Base-by-base conservation (phyloP, 306 rosid genomes). In the Crataegus laevigata region DNA sequence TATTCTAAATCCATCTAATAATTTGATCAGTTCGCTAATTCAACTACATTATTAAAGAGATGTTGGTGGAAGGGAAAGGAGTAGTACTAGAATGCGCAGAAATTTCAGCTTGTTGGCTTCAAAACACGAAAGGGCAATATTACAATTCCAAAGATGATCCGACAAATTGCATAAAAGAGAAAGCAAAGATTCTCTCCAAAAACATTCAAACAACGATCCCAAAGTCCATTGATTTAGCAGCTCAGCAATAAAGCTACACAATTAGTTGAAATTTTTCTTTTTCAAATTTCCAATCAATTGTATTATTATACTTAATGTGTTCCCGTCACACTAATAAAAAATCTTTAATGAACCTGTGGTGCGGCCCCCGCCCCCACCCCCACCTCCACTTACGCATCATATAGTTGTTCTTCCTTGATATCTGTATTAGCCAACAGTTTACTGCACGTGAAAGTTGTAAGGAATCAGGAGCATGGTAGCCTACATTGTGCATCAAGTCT, bases 91-190 rank as follows among this genome's bases (percentile, higher is more conserved):
- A 54, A 54, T 54, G 59, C 24, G 4, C 59, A 54, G 11, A n/a
- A 60, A 60, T 60, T 60, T 60, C 32, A 26, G 17, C 29, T 6
- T 60, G 8, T 1, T 47, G 54, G 54, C 54, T 15, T 59, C 32
- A 32, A 60, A 3, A 28, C 28, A 11, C 18, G 28, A 12, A 59
- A 1, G 68, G 0, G 43, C 45, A 7, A 36, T 36, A 64, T 32
- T 32, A 3, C 60, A 54, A 21, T n/a, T 19, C 24, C 38, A 47
- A 69, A 28, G 14, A 29, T 18, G 38, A 29, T 21, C 14, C 28
- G 57, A 26, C 79, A 76, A 66, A 57, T 55, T 58, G 67, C 58
- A 76, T 18, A 55, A 55, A 52, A 8, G n/a, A 50, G 61, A 69
- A 69, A 69, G 43, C 74, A 45, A 50, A 21, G 59, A 65, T 34